Evolutionary conservation across 805 yeast genomes (phyloP), one percentile per base, ranked within the genome.

Genomic region (Pichia cephalocereana): DNA sequence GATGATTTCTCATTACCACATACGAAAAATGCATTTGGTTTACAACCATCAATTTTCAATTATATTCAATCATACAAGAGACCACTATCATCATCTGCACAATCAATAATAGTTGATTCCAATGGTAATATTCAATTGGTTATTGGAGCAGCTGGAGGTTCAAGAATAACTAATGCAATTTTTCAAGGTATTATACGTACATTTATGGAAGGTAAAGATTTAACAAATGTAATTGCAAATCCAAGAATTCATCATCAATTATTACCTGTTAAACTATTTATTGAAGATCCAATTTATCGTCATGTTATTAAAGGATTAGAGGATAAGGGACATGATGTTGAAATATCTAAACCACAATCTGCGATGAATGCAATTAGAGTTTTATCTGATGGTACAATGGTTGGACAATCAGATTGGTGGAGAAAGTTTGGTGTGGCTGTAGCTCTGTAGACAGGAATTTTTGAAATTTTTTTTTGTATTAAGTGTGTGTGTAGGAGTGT

Each of bases 101-200:
- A 97, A 4, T 76, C 87, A 0, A 79, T 91, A 31, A 67, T 86
- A 1, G 68, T 77, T 18, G 60, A 69, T 45, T 57, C 63, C 8
- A 57, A 65, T 10, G 75, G 76, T 6, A 56, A 60, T 9, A 79
- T 84, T 0, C 89, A 83, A 54, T 61, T 86, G 27, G 77, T 84
- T 6, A 74, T 91, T 50, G 98, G 97, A 0, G 93, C 96, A 0
- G 95, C 97, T 2, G 99, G 99, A 10, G 98, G 98, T 0, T 83
- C 93, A 8, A 70, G 93, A 47, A 91, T 91, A 45, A 72, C 85
- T 14, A 86, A 96, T 0, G 78, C 95, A 1, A 79, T 91, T 5
- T 75, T 91, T 48, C 93, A 89, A 62, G 89, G 91, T 0, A 74
- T 91, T 17, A 72, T 86, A 1, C 68, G 96, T 46, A 67, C 70